phyloP scores from a whole-genome alignment of 108 stramenopile genomes.

The Fistulifera pelliculosa region DNA sequence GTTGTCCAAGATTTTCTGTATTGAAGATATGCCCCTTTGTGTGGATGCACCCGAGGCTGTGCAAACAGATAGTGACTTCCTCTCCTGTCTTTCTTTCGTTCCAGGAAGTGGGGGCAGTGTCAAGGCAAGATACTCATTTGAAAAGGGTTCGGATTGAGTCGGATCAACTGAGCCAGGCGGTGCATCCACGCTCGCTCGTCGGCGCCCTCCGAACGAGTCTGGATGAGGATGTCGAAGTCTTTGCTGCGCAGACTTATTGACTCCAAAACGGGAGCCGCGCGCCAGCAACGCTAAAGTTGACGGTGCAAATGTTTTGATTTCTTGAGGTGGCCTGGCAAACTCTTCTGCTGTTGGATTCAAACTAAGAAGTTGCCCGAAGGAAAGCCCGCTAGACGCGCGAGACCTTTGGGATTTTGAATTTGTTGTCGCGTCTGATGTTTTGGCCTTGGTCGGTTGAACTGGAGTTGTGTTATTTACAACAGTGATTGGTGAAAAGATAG shows the following conservation, averaged over 20 bases:
- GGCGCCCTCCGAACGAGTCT: constrained; percentile 34
- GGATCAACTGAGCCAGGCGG: constrained; percentile 2
- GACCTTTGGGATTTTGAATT: not conserved
- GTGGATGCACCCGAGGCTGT: constrained; percentile 11
- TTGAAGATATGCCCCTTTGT: constrained; percentile 15
- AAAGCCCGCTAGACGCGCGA: constrained; percentile 5
- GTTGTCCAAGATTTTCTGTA: constrained; percentile 14
- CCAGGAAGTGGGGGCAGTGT: constrained; percentile 30
- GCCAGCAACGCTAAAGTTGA: constrained; percentile 50
- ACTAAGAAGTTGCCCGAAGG: constrained; percentile 25
- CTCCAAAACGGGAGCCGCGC: constrained; percentile 38
- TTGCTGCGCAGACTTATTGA: constrained; percentile 26
- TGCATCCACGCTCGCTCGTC: constrained; percentile 9
- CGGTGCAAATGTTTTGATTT: constrained; percentile 27
- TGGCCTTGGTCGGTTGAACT: not conserved
- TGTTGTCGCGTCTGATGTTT: not conserved
- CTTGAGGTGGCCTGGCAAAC: constrained; percentile 14
- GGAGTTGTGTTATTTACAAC: no score
- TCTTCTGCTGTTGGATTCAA: constrained; percentile 52
- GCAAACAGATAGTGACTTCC: constrained; percentile 11
- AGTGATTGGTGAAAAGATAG: not conserved
- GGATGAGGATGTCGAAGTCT: constrained; percentile 45
- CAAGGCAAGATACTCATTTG: constrained; percentile 10
- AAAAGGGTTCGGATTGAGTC: not conserved
- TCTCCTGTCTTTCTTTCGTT: constrained; percentile 21